These are phyloP conservation scores for Isabelozyma gotoi DNA, from an alignment of 805 yeast species.

Conservation along the genomic window DNA sequence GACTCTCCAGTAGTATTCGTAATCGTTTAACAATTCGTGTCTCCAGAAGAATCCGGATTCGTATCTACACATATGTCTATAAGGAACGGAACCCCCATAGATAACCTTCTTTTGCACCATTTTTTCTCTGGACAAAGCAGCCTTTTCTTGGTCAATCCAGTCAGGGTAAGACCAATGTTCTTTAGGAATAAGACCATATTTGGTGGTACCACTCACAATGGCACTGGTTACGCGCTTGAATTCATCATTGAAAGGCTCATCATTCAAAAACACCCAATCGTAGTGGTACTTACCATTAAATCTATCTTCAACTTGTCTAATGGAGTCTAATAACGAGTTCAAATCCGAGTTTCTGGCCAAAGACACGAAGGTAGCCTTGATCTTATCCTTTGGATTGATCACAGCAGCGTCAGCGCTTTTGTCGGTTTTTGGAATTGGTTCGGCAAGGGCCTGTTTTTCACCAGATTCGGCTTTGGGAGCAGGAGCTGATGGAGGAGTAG, in stretches of 20 bases:
- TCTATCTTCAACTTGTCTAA: constrained; percentile 81
- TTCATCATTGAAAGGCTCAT: constrained; percentile 78
- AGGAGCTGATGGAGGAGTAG: background rate
- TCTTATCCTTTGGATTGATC: background rate
- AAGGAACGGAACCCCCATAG: constrained; percentile 73
- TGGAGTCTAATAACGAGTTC: constrained; percentile 58
- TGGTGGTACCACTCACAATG: constrained; percentile 71
- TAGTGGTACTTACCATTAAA: constrained; percentile 79
- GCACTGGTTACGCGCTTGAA: constrained; percentile 68
- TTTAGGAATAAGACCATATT: constrained; percentile 77
- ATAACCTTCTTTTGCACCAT: constrained; percentile 59
- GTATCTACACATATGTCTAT: constrained; percentile 91
- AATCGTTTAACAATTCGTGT: constrained; percentile 72
- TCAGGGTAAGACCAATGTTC: constrained; percentile 88
- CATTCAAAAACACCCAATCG: constrained; percentile 95
- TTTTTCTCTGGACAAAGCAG: constrained; percentile 57
- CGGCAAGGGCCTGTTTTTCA: background rate
- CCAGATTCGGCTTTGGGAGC: constrained; percentile 2
- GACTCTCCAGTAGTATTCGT: constrained; percentile 92
- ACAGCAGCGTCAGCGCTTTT: background rate
- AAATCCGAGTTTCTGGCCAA: constrained; percentile 78
- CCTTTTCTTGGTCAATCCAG: constrained; percentile 76
- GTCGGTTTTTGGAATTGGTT: constrained; percentile 5
- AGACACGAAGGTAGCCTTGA: constrained; percentile 66
- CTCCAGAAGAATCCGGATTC: constrained; percentile 88